Percentiles rank a stretch among this genome's conserved stretches.
These are phyloP conservation scores for Pythium monospermum DNA, from an alignment of 352 stramenopile species.

Conservation along the genomic window DNA sequence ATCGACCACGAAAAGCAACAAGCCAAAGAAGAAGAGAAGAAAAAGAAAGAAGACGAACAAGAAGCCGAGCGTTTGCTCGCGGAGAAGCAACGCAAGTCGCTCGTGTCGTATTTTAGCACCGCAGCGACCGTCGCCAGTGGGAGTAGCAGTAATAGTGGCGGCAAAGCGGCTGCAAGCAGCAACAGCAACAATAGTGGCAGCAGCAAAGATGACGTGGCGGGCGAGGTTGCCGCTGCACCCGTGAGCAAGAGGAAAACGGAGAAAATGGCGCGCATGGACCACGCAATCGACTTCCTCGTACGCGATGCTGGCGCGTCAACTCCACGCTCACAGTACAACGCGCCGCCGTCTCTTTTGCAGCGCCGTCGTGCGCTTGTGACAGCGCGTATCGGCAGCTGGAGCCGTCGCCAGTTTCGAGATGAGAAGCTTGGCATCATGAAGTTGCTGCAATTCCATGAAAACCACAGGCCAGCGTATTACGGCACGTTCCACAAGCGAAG, in stretches of 20 bases:
- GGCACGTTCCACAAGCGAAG: constrained; percentile 65
- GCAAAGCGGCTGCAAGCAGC: background rate
- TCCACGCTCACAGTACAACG: too few relatives aligned
- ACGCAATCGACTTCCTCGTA: constrained; percentile 25
- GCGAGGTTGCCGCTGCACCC: background rate
- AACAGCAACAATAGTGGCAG: background rate
- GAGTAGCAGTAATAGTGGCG: background rate
- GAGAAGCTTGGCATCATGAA: constrained; percentile 72
- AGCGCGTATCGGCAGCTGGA: constrained; percentile 35
- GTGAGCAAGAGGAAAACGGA: constrained; percentile 4
- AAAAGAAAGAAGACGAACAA: constrained; percentile 43
- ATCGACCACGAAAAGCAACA: constrained; percentile 51
- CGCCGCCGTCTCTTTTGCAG: constrained; percentile 11
- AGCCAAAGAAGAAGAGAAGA: constrained; percentile 59
- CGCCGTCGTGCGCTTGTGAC: constrained; percentile 22
- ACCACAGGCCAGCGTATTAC: constrained; percentile 73
- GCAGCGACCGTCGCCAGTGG: background rate
- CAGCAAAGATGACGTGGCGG: background rate
- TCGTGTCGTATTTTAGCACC: constrained; percentile 51
- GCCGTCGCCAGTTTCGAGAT: constrained; percentile 42
- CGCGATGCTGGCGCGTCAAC: constrained; percentile 7
- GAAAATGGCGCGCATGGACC: constrained; percentile 56
- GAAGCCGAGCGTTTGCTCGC: constrained; percentile 41
- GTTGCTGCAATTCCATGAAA: constrained; percentile 84
- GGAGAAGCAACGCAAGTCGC: constrained; percentile 56